phyloP scores from a whole-genome alignment of 2,329 filamentous ascomycete genomes.

The Coleophoma cylindrospora region DNA sequence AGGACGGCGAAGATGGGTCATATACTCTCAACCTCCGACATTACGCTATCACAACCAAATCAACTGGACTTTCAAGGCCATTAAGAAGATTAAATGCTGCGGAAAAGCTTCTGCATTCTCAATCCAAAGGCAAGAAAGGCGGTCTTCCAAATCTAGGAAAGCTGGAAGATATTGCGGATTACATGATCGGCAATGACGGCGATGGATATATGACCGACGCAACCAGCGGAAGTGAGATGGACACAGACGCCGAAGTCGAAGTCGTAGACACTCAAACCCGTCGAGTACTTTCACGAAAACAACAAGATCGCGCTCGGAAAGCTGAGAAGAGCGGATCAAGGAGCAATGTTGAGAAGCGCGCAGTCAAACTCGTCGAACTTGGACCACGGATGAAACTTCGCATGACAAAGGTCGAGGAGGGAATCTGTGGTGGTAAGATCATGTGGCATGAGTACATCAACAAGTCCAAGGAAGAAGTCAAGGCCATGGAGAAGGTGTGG shows the following conservation, averaged over 20 bases:
- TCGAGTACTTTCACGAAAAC: slow-evolving; percentile 47
- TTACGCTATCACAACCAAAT: slow-evolving; percentile 90
- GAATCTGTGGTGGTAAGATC: slow-evolving; percentile 80
- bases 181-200: slow-evolving; percentile 78
- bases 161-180: slow-evolving; percentile 90
- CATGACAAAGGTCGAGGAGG: slow-evolving; percentile 94
- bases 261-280: slow-evolving; percentile 61
- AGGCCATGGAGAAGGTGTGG: slow-evolving; percentile 79
- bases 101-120: slow-evolving; percentile 60
- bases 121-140: slow-evolving; percentile 58
- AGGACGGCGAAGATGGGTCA: slow-evolving; percentile 49
- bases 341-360: slow-evolving; percentile 60
- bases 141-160: slow-evolving; percentile 84
- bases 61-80: slow-evolving; percentile 77
- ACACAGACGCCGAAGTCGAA: slow-evolving; percentile 95
- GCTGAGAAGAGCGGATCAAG: slow-evolving; percentile 36
- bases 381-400: slow-evolving; percentile 86
- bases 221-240: slow-evolving; percentile 82
- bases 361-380: slow-evolving; percentile 87
- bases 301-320: slow-evolving; percentile 35
- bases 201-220: slow-evolving; percentile 81
- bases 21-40: slow-evolving; percentile 87
- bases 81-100: slow-evolving; percentile 81
- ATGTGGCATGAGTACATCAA: slow-evolving; percentile 97
- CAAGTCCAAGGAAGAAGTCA: slow-evolving; percentile 75